These are phyloP conservation scores for Panellus pusillus DNA, from an alignment of 768 basidiomycete genomes.

Conservation along the genomic window DNA sequence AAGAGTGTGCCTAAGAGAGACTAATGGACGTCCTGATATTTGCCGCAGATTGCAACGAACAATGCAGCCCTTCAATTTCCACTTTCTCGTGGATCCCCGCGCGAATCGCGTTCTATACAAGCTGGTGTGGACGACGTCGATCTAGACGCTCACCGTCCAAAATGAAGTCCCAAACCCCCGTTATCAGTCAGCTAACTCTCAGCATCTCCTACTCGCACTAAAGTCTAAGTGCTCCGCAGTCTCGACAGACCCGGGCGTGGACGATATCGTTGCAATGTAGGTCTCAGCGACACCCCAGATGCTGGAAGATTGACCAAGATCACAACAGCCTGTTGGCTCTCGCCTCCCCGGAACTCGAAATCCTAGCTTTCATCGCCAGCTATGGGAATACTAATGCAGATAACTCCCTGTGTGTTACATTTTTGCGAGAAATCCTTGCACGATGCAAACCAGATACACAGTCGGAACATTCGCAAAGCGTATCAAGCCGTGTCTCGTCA, in stretches of 20 bases:
- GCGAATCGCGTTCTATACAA: too few relatives aligned
- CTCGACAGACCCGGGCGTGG: slow-evolving; percentile 86
- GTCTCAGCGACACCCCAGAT: slow-evolving; percentile 22
- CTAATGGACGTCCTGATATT: too few relatives aligned
- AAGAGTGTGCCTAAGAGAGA: too few relatives aligned
- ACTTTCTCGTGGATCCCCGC: too few relatives aligned
- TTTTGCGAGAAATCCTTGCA: not conserved
- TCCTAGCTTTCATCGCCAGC: slow-evolving; percentile 65
- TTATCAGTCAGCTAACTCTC: slow-evolving; percentile 57
- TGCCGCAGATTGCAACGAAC: too few relatives aligned
- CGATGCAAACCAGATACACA: slow-evolving; percentile 27
- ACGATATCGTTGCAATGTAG: slow-evolving; percentile 78
- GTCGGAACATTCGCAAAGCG: slow-evolving; percentile 72
- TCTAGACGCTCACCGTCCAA: too few relatives aligned
- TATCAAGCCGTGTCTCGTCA: slow-evolving; percentile 69
- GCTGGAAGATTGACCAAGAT: not conserved
- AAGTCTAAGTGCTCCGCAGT: slow-evolving; percentile 47
- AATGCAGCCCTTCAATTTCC: too few relatives aligned
- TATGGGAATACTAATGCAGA: slow-evolving; percentile 70
- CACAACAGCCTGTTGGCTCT: slow-evolving; percentile 66
- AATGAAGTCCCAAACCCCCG: slow-evolving; percentile 41
- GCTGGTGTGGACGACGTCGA: too few relatives aligned
- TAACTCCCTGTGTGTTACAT: slow-evolving; percentile 47
- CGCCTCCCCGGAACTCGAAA: slow-evolving; percentile 80
- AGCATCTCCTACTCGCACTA: not conserved